Conservation (phyloP, 345 rosid species). For the Salix suchowensis region DNA sequence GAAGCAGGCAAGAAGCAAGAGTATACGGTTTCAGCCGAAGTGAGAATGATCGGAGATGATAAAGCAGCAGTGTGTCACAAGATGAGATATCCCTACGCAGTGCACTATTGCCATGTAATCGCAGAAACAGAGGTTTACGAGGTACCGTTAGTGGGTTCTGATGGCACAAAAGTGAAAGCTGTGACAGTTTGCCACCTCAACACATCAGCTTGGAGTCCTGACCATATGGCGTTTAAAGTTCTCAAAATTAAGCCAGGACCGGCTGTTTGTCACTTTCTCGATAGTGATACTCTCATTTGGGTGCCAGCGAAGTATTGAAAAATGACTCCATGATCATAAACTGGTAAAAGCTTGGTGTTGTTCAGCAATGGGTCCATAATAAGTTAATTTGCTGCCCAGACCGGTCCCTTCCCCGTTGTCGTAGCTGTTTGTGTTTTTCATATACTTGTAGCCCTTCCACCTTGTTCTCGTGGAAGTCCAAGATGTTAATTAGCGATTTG, state of each 20-base stretch:
- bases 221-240: background rate
- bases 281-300: background rate
- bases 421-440: no score
- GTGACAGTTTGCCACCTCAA: background rate
- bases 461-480: no score
- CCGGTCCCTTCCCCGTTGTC: no score
- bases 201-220: background rate
- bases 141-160: background rate
- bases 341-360: background rate
- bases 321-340: background rate
- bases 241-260: conserved; percentile 7
- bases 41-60: background rate
- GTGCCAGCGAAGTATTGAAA: background rate
- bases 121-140: background rate
- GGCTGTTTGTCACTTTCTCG: background rate
- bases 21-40: background rate
- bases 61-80: no score
- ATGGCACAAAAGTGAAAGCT: background rate
- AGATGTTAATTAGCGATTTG: no score
- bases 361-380: no score
- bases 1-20: background rate
- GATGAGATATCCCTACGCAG: background rate
- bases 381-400: no score
- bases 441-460: no score
- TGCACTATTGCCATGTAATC: background rate